Base-by-base conservation (phyloP, 345 rosid genomes). In the Draba incana region DNA sequence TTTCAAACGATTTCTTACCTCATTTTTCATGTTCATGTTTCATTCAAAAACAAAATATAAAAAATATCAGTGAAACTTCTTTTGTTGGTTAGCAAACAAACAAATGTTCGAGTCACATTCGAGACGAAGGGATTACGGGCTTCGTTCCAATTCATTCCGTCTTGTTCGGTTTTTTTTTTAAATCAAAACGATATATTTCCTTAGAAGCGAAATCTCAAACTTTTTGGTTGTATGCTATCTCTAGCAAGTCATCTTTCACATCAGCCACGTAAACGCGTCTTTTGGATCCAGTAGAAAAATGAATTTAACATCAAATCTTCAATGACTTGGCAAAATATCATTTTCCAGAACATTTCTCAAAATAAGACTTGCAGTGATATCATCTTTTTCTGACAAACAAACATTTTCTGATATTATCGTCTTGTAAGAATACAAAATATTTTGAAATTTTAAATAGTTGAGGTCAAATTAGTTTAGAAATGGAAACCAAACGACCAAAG, bases 221-320 rank as follows among this genome's bases (percentile, higher is more conserved):
- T 42, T 11, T 39, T 50, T 60, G 74, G 54, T 61, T 47, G 3
- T 43, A 61, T 69, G 56, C 27, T 11, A 43, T 62, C 60, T 70
- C 37, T 62, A 33, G 75, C 28, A 62, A 60, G 68, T 62, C 46
- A 52, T 70, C 47, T 70, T 24, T 43, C 47, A 62, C 55, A 52
- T 52, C 38, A 15, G 55, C 68, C 61, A 61, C 46, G 46, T 69
- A 70, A 20, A 27, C 37, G 11, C 52, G 6, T 42, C 60, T 52
- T 44, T 24, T 41, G 35, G 49, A 33, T 33, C 46, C 53, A 2
- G 12, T 31, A 10, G 11, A 66, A 28, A 66, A 67, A 33, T 33
- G 46, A 44, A 56, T 31, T 44, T 55, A 35, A 12, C 39, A 8
- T 67, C 2, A 24, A 33, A 47, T 68, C 42, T 8, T 38, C 42